phyloP scores from a whole-genome alignment of 495 filamentous ascomycete species.

The Bathelium albidoporum region DNA sequence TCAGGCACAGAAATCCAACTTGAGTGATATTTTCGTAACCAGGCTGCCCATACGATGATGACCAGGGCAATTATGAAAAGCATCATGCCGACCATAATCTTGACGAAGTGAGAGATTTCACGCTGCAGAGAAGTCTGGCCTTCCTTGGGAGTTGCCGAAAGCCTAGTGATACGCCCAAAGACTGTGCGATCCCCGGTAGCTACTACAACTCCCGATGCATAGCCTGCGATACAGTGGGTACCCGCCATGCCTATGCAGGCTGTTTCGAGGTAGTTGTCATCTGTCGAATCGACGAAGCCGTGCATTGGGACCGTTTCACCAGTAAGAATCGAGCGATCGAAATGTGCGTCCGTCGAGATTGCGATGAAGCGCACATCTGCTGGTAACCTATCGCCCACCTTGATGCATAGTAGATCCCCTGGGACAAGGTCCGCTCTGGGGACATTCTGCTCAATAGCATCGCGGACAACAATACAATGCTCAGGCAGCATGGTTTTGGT shows the following conservation, averaged over 20 bases:
- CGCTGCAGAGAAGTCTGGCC: conserved; percentile 56
- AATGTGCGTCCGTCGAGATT: conserved; percentile 53
- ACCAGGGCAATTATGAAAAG: conserved; percentile 59
- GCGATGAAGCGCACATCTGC: conserved; percentile 60
- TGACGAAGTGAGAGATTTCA: conserved; percentile 58
- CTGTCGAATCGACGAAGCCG: conserved; percentile 49
- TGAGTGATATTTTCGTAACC: conserved; percentile 47
- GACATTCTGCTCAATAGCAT: conserved; percentile 40
- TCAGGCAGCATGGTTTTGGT: conserved; percentile 51
- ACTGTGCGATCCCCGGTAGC: conserved; percentile 50
- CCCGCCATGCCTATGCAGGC: conserved; percentile 64
- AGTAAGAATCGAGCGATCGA: conserved; percentile 62
- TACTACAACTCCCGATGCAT: conserved; percentile 53
- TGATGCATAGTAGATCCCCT: conserved; percentile 54
- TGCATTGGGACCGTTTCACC: conserved; percentile 55
- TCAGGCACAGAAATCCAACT: conserved; percentile 47
- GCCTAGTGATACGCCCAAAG: conserved; percentile 58
- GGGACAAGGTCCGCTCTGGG: conserved; percentile 52
- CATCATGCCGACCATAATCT: conserved; percentile 55
- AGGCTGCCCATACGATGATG: conserved; percentile 47
- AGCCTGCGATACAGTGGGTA: conserved; percentile 57
- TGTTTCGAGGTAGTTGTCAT: conserved; percentile 65
- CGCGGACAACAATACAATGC: conserved; percentile 50
- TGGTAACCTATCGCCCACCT: conserved; percentile 55
- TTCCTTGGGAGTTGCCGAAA: conserved; percentile 51